These are phyloP conservation scores for Zhuliangozyma parablackwelliae DNA, from an alignment of 1,139 yeast genomes.

Conservation along the genomic window DNA sequence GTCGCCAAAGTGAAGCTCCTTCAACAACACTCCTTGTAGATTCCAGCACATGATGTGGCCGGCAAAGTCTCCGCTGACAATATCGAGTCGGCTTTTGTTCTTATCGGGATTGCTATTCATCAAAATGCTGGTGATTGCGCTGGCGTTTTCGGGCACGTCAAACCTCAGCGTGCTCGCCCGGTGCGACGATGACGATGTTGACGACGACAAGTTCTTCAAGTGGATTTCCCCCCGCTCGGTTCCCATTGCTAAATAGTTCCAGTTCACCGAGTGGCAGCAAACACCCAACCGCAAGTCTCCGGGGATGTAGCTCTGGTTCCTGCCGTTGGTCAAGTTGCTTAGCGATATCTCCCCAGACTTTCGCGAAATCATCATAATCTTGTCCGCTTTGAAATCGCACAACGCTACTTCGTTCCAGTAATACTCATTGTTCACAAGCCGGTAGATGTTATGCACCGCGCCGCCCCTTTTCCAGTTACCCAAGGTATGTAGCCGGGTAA, in stretches of 20 bases:
- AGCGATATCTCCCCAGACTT: conserved; percentile 33
- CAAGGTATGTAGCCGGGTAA: conserved; percentile 37
- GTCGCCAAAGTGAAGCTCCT: conserved; percentile 12
- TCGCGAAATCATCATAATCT: conserved; percentile 30
- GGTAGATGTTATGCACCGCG: conserved; percentile 27
- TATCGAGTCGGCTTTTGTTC: conserved; percentile 20
- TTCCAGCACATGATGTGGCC: conserved; percentile 29
- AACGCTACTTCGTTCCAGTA: conserved; percentile 24
- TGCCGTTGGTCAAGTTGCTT: conserved; percentile 39
- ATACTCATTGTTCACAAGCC: conserved; percentile 24
- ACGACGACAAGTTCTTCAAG: conserved; percentile 30
- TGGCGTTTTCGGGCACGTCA: conserved; percentile 5
- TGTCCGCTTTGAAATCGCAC: conserved; percentile 34
- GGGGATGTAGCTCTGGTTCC: conserved; percentile 37
- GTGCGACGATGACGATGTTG: conserved; percentile 26
- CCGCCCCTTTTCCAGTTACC: conserved; percentile 52
- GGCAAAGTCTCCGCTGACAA: conserved; percentile 21
- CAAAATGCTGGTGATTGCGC: conserved; percentile 13
- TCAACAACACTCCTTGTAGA: conserved; percentile 19
- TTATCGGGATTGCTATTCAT: conserved; percentile 23
- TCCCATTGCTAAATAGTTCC: conserved; percentile 33
- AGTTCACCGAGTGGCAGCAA: conserved; percentile 23
- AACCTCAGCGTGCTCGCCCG: conserved; percentile 19
- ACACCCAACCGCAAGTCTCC: conserved; percentile 22
- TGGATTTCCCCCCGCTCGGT: conserved; percentile 25